Evolutionary conservation across 495 filamentous ascomycete genomes (phyloP).

Genomic region (Penicillium paradoxum): DNA sequence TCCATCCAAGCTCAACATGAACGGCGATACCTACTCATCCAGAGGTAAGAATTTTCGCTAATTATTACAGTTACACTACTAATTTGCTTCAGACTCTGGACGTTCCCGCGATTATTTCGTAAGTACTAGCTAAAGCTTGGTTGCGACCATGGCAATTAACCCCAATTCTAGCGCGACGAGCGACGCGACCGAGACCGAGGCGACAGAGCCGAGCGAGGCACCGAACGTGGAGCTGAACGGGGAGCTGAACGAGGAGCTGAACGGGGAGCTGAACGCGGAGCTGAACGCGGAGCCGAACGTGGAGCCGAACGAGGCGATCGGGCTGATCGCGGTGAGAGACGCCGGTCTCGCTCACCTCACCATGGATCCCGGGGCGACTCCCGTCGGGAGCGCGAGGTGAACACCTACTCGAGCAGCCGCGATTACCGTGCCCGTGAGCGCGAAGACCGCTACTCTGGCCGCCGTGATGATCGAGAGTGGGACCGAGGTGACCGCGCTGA

Average conservation of each 20-base stretch:
- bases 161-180: conserved; percentile 47
- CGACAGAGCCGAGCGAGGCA: conserved; percentile 31
- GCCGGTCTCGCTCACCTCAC: conserved; percentile 73
- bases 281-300: neutral
- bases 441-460: conserved; percentile 71
- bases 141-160: conserved; percentile 29
- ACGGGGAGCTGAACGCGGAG: conserved; percentile 30
- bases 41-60: conserved; percentile 53
- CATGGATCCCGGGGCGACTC: conserved; percentile 51
- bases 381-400: conserved; percentile 66
- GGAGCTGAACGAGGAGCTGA: no score
- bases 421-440: conserved; percentile 88
- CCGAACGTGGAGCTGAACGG: conserved; percentile 31
- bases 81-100: conserved; percentile 51
- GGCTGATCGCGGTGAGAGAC: conserved; percentile 55
- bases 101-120: conserved; percentile 73
- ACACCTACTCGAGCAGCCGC: conserved; percentile 85
- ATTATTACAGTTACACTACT: conserved; percentile 2
- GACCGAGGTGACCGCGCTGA: conserved; percentile 28
- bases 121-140: conserved; percentile 26
- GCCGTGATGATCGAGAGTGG: conserved; percentile 46
- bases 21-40: conserved; percentile 80
- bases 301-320: conserved; percentile 31
- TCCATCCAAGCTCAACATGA: conserved; percentile 56
- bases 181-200: conserved; percentile 48